Evolutionary conservation across 2,329 filamentous ascomycete genomes (phyloP).

Genomic region (Niveomyces coronatus): DNA sequence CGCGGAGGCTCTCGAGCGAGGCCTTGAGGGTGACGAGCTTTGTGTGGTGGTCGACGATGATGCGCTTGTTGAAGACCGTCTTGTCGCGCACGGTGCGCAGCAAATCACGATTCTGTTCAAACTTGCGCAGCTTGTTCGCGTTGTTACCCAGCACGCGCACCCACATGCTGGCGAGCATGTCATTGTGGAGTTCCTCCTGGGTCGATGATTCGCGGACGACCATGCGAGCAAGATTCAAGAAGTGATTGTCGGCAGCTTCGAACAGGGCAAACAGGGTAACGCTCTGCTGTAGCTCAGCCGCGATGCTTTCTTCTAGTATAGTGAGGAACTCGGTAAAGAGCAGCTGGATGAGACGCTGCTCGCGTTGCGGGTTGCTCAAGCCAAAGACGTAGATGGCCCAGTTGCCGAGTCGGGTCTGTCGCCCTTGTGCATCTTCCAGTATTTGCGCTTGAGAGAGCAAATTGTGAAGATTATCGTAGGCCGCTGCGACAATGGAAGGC

Average conservation of each 20-base stretch:
- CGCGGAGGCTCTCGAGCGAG: slow-evolving; percentile 72
- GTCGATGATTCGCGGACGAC: slow-evolving; percentile 74
- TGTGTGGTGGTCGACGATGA: slow-evolving; percentile 78
- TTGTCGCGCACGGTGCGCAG: slow-evolving; percentile 69
- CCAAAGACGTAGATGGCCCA: slow-evolving; percentile 68
- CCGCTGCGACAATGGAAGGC: slow-evolving; percentile 48
- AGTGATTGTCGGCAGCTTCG: slow-evolving; percentile 81
- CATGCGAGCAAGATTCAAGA: slow-evolving; percentile 75
- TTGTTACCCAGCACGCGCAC: slow-evolving; percentile 71
- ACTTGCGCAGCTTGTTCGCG: slow-evolving; percentile 69
- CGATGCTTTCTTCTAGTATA: slow-evolving; percentile 82
- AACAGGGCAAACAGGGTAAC: slow-evolving; percentile 80
- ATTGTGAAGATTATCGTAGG: slow-evolving; percentile 76
- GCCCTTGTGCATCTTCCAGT: slow-evolving; percentile 41
- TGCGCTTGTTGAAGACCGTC: slow-evolving; percentile 77
- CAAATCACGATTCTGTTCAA: slow-evolving; percentile 77
- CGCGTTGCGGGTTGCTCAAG: slow-evolving; percentile 69
- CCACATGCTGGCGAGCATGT: slow-evolving; percentile 79
- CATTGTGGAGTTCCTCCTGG: slow-evolving; percentile 71
- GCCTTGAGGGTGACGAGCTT: slow-evolving; percentile 75
- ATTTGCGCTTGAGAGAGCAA: slow-evolving; percentile 56
- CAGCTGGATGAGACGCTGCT: slow-evolving; percentile 68
- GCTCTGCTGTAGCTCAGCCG: slow-evolving; percentile 70
- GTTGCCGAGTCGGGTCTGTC: slow-evolving; percentile 58
- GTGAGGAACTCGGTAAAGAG: slow-evolving; percentile 77